A percentile compares a stretch with the other conserved stretches of the same genome.
Evolutionary conservation across 129 eudicot species (phyloP).

Genomic region (Saposhnikovia divaricata): DNA sequence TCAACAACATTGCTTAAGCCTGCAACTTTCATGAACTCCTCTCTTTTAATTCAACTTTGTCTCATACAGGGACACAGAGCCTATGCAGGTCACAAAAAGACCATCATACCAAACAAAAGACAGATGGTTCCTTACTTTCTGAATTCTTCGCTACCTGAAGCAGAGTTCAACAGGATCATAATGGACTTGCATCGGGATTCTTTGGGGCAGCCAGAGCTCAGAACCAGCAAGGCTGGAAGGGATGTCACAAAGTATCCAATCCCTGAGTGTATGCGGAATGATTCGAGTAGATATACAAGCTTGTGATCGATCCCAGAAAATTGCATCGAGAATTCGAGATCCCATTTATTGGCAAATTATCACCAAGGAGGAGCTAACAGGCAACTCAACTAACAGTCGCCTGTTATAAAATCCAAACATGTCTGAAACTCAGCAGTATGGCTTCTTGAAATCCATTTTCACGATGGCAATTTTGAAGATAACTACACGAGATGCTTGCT

Average conservation of each 20-base stretch:
- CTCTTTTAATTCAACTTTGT: not conserved
- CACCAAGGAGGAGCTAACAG: not conserved
- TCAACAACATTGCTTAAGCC: not conserved
- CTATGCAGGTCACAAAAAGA: constrained; percentile 87
- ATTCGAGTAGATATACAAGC: not conserved
- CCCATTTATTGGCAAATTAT: not conserved
- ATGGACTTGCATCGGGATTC: constrained; percentile 71
- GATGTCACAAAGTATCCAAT: constrained; percentile 93
- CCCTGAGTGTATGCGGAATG: constrained; percentile 91
- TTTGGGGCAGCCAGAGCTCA: constrained; percentile 80
- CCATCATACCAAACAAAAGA: constrained; percentile 89
- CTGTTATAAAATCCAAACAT: not conserved
- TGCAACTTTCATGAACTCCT: not conserved
- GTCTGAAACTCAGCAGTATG: not conserved
- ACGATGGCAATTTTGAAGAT: not conserved
- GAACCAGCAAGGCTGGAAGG: constrained; percentile 78
- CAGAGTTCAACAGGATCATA: constrained; percentile 63
- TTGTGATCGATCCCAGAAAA: not conserved
- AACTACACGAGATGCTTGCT: not conserved
- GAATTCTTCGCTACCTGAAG: constrained; percentile 52
- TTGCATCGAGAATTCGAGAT: not conserved
- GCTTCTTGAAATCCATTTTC: not conserved
- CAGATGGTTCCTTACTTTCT: constrained; percentile 70
- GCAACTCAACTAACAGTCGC: not conserved
- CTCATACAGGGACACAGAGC: constrained; percentile 71